A percentile compares a stretch with the other conserved stretches of the same genome.
These are phyloP conservation scores for Alternaria sp. DNA, from an alignment of 2,329 filamentous ascomycete genomes.

Conservation along the genomic window DNA sequence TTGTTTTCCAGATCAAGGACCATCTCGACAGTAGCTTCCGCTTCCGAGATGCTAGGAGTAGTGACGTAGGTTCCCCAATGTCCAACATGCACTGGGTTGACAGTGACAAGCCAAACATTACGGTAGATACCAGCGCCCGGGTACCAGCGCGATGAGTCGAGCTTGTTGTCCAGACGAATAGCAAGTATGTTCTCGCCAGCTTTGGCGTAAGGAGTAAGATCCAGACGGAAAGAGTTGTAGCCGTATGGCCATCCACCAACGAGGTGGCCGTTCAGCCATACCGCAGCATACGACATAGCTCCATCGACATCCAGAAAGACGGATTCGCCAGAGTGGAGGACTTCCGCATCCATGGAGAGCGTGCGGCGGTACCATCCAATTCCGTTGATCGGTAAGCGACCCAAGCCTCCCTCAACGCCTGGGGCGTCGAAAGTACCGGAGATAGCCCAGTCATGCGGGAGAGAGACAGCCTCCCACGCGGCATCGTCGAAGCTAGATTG, in stretches of 20 bases:
- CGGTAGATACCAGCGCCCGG: conserved; percentile 62
- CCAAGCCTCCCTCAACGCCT: conserved; percentile 48
- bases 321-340: conserved; percentile 43
- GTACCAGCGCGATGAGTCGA: conserved; percentile 61
- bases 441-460: conserved; percentile 61
- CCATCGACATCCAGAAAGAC: conserved; percentile 59
- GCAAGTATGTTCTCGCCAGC: conserved; percentile 54
- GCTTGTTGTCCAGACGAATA: conserved; percentile 59
- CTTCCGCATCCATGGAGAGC: conserved; percentile 36
- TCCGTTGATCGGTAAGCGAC: conserved; percentile 58
- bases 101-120: conserved; percentile 61
- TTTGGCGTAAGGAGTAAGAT: conserved; percentile 54
- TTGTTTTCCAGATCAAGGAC: conserved; percentile 57
- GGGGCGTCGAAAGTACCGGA: conserved; percentile 52
- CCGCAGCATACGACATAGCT: conserved; percentile 60
- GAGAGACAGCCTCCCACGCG: conserved; percentile 50
- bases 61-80: conserved; percentile 59
- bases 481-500: conserved; percentile 49
- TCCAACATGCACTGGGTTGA: conserved; percentile 53
- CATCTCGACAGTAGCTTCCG: conserved; percentile 55
- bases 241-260: conserved; percentile 61
- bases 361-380: conserved; percentile 61
- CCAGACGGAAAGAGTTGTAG: conserved; percentile 60
- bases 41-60: conserved; percentile 52
- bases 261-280: conserved; percentile 59